Evolutionary conservation across 352 stramenopile species (phyloP).

Genomic region (Pythium oligandrum): DNA sequence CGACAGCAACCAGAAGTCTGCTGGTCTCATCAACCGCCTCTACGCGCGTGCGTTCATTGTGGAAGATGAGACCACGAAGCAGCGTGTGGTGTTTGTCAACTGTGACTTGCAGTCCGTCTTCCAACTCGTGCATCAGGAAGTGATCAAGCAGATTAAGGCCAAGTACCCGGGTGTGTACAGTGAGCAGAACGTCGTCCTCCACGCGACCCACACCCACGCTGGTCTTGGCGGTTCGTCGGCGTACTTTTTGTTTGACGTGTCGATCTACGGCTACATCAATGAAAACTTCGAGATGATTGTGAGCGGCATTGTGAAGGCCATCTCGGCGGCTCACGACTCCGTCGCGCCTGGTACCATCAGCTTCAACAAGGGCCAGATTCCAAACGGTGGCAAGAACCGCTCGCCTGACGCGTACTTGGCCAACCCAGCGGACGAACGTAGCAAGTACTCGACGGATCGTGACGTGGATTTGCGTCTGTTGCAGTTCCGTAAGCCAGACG

Average conservation of each 20-base stretch:
- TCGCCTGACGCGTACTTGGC: slow-evolving; percentile 30
- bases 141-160: slow-evolving; percentile 30
- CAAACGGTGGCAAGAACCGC: no score
- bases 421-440: slow-evolving; percentile 55
- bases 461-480: slow-evolving; percentile 58
- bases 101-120: slow-evolving; percentile 41
- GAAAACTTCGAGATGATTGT: slow-evolving; percentile 68
- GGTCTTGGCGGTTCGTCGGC: slow-evolving; percentile 47
- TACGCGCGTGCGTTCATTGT: slow-evolving; percentile 66
- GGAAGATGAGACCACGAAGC: slow-evolving; percentile 27
- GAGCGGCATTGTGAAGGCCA: slow-evolving; percentile 51
- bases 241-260: slow-evolving; percentile 70
- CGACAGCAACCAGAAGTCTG: slow-evolving; percentile 31
- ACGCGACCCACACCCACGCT: slow-evolving; percentile 83
- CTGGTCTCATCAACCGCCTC: slow-evolving; percentile 57
- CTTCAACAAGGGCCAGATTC: no score
- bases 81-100: slow-evolving; percentile 43
- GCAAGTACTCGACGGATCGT: slow-evolving; percentile 42
- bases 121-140: slow-evolving; percentile 51
- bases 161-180: slow-evolving; percentile 41
- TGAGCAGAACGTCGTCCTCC: slow-evolving; percentile 66
- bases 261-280: slow-evolving; percentile 35
- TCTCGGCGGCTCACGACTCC: slow-evolving; percentile 52
- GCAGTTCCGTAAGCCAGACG: slow-evolving; percentile 23
- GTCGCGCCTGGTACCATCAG: slow-evolving; percentile 37